Conservation (phyloP, 1,284 basidiomycete genomes). For the Ustilago hordei region DNA sequence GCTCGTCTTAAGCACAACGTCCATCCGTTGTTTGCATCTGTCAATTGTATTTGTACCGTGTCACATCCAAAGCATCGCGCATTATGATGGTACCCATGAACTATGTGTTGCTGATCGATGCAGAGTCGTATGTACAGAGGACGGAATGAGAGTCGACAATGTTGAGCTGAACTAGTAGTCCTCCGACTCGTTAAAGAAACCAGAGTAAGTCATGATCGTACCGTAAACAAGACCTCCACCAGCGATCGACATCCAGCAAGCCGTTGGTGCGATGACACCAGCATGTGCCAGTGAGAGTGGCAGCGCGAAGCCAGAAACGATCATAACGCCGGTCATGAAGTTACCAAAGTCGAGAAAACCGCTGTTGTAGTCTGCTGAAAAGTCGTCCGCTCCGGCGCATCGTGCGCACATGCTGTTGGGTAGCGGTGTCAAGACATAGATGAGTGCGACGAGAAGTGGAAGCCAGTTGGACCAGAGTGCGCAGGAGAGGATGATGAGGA, state of each 20-base stretch:
- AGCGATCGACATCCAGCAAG: slow-evolving; percentile 91
- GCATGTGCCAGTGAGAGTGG: slow-evolving; percentile 93
- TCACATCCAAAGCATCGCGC: neutral
- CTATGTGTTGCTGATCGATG: neutral
- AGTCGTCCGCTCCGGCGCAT: slow-evolving; percentile 73
- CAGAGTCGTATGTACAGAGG: slow-evolving; percentile 36
- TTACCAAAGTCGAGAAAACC: slow-evolving; percentile 85
- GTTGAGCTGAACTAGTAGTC: slow-evolving; percentile 39
- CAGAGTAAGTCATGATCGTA: slow-evolving; percentile 73
- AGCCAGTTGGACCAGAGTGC: slow-evolving; percentile 97
- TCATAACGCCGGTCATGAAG: slow-evolving; percentile 89
- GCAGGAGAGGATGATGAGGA: slow-evolving; percentile 97
- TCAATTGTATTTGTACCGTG: slow-evolving; percentile 12
- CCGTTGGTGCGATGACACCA: slow-evolving; percentile 83
- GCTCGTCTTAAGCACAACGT: neutral
- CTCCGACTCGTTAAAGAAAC: slow-evolving; percentile 63
- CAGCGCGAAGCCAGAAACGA: slow-evolving; percentile 89
- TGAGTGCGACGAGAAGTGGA: slow-evolving; percentile 92
- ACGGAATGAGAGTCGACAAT: neutral
- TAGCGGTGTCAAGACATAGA: slow-evolving; percentile 92
- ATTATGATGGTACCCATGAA: slow-evolving; percentile 18
- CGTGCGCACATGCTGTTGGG: slow-evolving; percentile 83
- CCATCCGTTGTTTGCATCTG: neutral
- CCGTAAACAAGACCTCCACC: slow-evolving; percentile 95
- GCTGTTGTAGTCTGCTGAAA: slow-evolving; percentile 73